Evolutionary conservation across 139 green algal species (phyloP).

Genomic region (Chlamydomonas incerta): DNA sequence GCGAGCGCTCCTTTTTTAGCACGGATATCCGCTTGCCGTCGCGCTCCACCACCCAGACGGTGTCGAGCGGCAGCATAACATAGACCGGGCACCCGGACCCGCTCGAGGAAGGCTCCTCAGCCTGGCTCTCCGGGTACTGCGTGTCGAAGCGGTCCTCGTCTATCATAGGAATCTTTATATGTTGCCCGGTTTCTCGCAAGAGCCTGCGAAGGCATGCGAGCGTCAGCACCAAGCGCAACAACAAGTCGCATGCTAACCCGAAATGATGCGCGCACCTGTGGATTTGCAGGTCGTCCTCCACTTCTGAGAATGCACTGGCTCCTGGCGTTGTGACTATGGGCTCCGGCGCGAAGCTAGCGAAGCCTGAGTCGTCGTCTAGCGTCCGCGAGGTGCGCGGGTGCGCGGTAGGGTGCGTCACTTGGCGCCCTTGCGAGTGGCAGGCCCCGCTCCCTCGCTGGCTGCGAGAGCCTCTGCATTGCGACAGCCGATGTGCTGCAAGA

Average conservation of each 20-base stretch:
- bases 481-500: neutral
- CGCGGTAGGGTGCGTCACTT: constrained; percentile 1
- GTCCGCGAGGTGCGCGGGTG: constrained; percentile 11
- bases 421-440: constrained; percentile 18
- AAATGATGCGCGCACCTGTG: constrained; percentile 29
- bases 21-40: constrained; percentile 75
- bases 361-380: constrained; percentile 30
- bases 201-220: constrained; percentile 42
- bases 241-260: neutral
- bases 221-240: neutral
- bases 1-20: constrained; percentile 86
- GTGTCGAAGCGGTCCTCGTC: constrained; percentile 55
- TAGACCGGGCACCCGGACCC: constrained; percentile 86
- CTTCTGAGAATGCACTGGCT: constrained; percentile 30
- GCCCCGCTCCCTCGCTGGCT: constrained; percentile 7
- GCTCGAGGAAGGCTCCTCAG: constrained; percentile 17
- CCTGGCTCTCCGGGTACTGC: constrained; percentile 44
- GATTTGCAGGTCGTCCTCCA: constrained; percentile 53
- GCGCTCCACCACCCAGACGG: constrained; percentile 93
- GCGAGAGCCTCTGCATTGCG: neutral
- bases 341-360: constrained; percentile 38
- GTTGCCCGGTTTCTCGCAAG: constrained; percentile 51
- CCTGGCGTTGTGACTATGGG: constrained; percentile 37
- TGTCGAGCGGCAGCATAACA: constrained; percentile 99
- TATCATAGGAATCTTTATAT: constrained; percentile 49